Conservation (phyloP, 768 basidiomycete species). For the Mycena amicta region DNA sequence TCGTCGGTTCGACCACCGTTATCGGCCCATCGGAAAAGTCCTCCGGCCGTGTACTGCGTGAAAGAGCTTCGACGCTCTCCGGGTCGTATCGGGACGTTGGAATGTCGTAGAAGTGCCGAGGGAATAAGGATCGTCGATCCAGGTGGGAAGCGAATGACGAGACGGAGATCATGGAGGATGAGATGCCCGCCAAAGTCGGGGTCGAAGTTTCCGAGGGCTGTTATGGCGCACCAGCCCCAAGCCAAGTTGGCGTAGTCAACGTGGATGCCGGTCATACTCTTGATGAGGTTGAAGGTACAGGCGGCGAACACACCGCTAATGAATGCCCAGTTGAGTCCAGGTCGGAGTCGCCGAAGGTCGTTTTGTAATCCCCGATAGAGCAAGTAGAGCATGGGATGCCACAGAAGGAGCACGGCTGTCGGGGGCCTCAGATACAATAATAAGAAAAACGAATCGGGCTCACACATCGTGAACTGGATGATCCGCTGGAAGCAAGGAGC, state of each 20-base stretch:
- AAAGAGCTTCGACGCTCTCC: conserved; percentile 24
- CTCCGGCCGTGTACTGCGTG: conserved; percentile 29
- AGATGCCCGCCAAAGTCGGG: conserved; percentile 31
- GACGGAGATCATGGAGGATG: conserved; percentile 28
- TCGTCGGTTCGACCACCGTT: conserved; percentile 22
- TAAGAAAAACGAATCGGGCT: too few relatives aligned
- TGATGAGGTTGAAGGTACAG: conserved; percentile 25
- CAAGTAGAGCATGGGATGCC: too few relatives aligned
- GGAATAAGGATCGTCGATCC: conserved; percentile 33
- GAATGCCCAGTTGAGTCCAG: too few relatives aligned
- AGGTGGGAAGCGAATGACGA: conserved; percentile 30
- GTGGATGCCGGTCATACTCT: conserved; percentile 21
- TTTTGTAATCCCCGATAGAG: too few relatives aligned
- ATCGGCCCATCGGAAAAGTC: conserved; percentile 27
- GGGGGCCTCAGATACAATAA: too few relatives aligned
- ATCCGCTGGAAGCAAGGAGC: too few relatives aligned
- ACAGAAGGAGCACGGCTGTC: too few relatives aligned
- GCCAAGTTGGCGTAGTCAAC: conserved; percentile 33
- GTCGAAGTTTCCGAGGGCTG: conserved; percentile 30
- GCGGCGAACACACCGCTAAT: not conserved
- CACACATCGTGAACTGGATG: too few relatives aligned
- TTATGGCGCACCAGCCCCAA: conserved; percentile 34
- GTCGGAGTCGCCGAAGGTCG: too few relatives aligned
- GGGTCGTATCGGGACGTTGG: conserved; percentile 22
- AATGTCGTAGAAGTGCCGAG: conserved; percentile 28